Percentiles rank a stretch among this genome's conserved stretches.
Conservation (phyloP, 257 asterid species). For the Linaria vulgaris region DNA sequence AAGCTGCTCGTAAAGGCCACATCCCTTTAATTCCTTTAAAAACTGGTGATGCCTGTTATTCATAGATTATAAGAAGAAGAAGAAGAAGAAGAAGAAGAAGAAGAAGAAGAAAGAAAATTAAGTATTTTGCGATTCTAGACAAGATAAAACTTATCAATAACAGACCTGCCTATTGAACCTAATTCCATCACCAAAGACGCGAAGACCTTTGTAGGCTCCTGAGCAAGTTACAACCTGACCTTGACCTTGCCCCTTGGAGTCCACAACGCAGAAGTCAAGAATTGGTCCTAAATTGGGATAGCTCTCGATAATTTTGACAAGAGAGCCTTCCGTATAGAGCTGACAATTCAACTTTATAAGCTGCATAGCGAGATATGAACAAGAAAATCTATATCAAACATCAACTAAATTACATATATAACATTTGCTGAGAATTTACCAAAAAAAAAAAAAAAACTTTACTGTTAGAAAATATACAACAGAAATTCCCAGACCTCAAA, state of each 20-base stretch:
- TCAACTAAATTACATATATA: not conserved
- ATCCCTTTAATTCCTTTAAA: conserved; percentile 96
- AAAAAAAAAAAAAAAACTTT: not conserved
- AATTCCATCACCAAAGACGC: conserved; percentile 85
- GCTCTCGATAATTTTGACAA: conserved; percentile 84
- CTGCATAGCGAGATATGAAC: conserved; percentile 39
- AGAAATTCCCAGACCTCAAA: not conserved
- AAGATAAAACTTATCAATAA: conserved; percentile 4
- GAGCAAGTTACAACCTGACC: conserved; percentile 98
- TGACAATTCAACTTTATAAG: conserved; percentile 80
- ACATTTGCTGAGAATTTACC: not conserved
- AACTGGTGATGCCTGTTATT: conserved; percentile 80
- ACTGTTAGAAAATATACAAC: too few species aligned
- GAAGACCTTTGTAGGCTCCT: conserved; percentile 90
- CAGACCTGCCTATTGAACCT: conserved; percentile 88
- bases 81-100: too few species aligned
- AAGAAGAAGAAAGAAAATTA: not conserved
- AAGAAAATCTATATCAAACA: conserved; percentile 11
- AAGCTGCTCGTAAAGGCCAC: conserved; percentile 90
- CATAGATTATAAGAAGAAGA: too few species aligned
- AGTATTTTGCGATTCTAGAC: not conserved
- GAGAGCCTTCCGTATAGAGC: conserved; percentile 78
- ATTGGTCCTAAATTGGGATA: conserved; percentile 91
- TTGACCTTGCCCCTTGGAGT: conserved; percentile 93
- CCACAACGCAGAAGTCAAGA: conserved; percentile 92